phyloP scores from a whole-genome alignment of 2,329 filamentous ascomycete species.

The Alternaria panax region DNA sequence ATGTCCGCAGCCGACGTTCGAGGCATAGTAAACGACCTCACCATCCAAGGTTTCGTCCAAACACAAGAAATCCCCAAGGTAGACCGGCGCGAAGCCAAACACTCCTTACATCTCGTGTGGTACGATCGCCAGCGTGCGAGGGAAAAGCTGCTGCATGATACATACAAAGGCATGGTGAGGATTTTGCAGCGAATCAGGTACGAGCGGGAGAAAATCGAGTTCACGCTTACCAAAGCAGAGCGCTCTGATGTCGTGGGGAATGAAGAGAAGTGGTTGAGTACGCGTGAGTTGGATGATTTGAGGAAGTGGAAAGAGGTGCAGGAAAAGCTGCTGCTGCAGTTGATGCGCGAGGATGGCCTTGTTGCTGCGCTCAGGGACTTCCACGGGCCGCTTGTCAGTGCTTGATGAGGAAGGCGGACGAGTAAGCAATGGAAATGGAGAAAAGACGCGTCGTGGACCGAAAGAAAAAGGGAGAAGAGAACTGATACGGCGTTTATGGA shows the following conservation, averaged over 20 bases:
- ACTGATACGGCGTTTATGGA: not conserved
- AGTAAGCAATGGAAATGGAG: not conserved
- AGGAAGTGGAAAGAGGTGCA: constrained; percentile 68
- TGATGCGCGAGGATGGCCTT: constrained; percentile 82
- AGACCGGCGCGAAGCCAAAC: constrained; percentile 77
- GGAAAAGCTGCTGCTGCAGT: constrained; percentile 77
- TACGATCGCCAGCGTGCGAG: constrained; percentile 79
- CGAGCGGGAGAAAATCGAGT: constrained; percentile 74
- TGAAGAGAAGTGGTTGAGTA: constrained; percentile 79
- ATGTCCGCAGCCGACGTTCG: constrained; percentile 87
- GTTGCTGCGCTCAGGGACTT: constrained; percentile 81
- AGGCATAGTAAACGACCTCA: constrained; percentile 82
- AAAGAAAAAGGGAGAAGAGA: too few relatives aligned
- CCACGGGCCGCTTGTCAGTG: constrained; percentile 39
- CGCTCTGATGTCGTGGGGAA: constrained; percentile 85
- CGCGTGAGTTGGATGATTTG: constrained; percentile 74
- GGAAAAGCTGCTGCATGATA: constrained; percentile 75
- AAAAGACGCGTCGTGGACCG: too few relatives aligned
- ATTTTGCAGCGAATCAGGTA: constrained; percentile 80
- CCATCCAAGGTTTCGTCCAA: constrained; percentile 85
- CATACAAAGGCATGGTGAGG: constrained; percentile 89
- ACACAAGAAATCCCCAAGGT: constrained; percentile 95
- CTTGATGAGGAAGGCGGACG: too few relatives aligned
- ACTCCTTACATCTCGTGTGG: constrained; percentile 91
- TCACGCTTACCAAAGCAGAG: constrained; percentile 81